A percentile compares a stretch with the other conserved stretches of the same genome.
Evolutionary conservation across 2,329 filamentous ascomycete species (phyloP).

Genomic region (Botrytis cinerea): DNA sequence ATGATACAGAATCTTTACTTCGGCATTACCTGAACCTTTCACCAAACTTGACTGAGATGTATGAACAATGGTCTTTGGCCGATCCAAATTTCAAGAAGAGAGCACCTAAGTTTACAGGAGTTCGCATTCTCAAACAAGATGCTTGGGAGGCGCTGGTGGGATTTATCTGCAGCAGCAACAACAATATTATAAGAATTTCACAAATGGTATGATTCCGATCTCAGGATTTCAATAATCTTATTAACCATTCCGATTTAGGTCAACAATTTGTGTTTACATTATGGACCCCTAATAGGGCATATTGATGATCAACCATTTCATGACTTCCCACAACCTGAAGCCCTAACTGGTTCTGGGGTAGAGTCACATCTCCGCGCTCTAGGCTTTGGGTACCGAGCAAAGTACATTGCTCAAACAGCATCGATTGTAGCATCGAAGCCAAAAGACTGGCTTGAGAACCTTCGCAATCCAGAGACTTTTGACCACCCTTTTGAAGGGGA

Average conservation of each 20-base stretch:
- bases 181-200: conserved; percentile 92
- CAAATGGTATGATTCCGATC: conserved; percentile 69
- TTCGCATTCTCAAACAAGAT: conserved; percentile 91
- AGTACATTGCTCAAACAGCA: conserved; percentile 88
- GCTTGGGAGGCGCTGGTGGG: conserved; percentile 91
- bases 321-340: conserved; percentile 79
- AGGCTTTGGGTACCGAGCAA: conserved; percentile 93
- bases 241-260: conserved; percentile 49
- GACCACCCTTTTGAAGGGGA: conserved; percentile 60
- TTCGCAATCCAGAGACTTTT: conserved; percentile 82
- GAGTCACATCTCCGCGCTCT: conserved; percentile 78
- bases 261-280: conserved; percentile 84
- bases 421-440: conserved; percentile 69
- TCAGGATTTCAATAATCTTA: not conserved
- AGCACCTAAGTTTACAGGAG: conserved; percentile 83
- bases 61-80: conserved; percentile 80
- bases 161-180: conserved; percentile 99
- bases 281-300: conserved; percentile 74
- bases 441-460: conserved; percentile 70
- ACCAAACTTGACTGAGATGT: conserved; percentile 74
- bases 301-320: conserved; percentile 74
- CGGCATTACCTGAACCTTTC: conserved; percentile 84
- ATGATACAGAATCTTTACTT: conserved; percentile 74
- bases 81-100: conserved; percentile 89
- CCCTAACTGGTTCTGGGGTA: conserved; percentile 72